A percentile compares a stretch with the other conserved stretches of the same genome.
Evolutionary conservation across 2,329 filamentous ascomycete genomes (phyloP).

Genomic region (Penicillium frequentans): DNA sequence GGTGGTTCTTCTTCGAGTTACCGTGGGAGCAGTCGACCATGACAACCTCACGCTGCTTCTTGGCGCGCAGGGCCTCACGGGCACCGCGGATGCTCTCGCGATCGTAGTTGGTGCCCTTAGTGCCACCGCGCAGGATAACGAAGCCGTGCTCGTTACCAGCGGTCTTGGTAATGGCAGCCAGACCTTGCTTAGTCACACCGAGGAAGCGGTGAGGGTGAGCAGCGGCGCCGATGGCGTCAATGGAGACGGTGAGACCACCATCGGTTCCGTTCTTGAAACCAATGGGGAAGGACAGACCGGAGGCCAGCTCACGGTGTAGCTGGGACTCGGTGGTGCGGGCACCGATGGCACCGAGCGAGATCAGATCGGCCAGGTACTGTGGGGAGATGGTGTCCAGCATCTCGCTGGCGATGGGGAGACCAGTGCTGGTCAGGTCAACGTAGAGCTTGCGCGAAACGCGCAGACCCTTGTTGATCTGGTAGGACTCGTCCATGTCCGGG

Average conservation of each 20-base stretch:
- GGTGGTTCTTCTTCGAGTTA: conserved; percentile 96
- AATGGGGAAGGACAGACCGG: conserved; percentile 92
- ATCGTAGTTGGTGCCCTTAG: conserved; percentile 91
- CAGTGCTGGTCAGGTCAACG: conserved; percentile 78
- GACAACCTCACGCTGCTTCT: conserved; percentile 82
- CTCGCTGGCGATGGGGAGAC: conserved; percentile 94
- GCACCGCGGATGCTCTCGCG: conserved; percentile 75
- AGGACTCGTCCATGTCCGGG: conserved; percentile 94
- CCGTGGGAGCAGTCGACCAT: conserved; percentile 99
- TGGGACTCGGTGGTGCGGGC: conserved; percentile 96
- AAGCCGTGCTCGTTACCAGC: conserved; percentile 96
- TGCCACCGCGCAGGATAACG: conserved; percentile 90
- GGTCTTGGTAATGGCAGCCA: conserved; percentile 92
- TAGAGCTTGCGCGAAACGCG: conserved; percentile 91
- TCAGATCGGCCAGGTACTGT: conserved; percentile 94
- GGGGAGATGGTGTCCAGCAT: conserved; percentile 99
- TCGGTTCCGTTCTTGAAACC: conserved; percentile 99
- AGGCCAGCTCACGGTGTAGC: conserved; percentile 92
- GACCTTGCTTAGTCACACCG: conserved; percentile 95
- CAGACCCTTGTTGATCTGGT: conserved; percentile 98
- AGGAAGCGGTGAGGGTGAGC: conserved; percentile 81
- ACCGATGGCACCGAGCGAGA: conserved; percentile 93
- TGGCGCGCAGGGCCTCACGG: conserved; percentile 75
- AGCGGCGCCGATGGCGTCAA: conserved; percentile 86
- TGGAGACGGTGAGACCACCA: conserved; percentile 83